Evolutionary conservation across 331 rosid genomes (phyloP).

Genomic region (Pyrus hybrid): DNA sequence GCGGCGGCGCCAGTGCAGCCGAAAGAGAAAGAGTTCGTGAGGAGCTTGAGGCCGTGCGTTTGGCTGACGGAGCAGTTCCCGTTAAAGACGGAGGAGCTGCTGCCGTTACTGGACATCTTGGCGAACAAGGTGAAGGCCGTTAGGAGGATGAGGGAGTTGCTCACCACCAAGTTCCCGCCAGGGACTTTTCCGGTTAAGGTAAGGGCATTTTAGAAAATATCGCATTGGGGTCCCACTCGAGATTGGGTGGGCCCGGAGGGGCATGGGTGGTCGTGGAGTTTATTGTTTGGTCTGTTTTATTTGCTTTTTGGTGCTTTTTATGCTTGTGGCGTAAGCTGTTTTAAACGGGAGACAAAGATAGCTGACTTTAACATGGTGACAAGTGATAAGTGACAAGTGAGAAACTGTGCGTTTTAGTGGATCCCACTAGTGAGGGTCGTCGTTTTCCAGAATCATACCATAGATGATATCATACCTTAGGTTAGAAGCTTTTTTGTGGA

Average conservation of each 20-base stretch:
- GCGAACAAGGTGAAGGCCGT: constrained; percentile 92
- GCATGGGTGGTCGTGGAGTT: background rate
- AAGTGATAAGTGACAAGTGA: background rate
- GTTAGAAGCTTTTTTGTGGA: constrained; percentile 9
- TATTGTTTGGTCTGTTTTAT: background rate
- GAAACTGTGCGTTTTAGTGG: background rate
- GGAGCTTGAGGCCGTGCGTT: constrained; percentile 76
- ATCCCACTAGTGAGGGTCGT: background rate
- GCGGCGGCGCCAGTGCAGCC: constrained; percentile 34
- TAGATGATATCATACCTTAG: background rate
- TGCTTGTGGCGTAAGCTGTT: background rate
- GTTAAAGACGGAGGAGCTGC: constrained; percentile 79
- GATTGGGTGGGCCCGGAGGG: background rate
- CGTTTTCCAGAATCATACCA: background rate
- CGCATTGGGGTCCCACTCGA: background rate
- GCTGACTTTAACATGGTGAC: constrained; percentile 8
- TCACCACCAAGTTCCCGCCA: constrained; percentile 92
- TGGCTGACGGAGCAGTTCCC: constrained; percentile 95
- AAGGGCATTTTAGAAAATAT: background rate
- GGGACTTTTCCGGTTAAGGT: constrained; percentile 96
- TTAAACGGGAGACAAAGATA: background rate
- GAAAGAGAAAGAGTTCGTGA: constrained; percentile 78
- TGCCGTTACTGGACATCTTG: constrained; percentile 79
- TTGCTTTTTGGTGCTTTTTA: constrained; percentile 19
- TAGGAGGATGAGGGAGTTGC: constrained; percentile 80